Base-by-base conservation (phyloP, 108 stramenopile genomes). In the Nitzschia sp. region DNA sequence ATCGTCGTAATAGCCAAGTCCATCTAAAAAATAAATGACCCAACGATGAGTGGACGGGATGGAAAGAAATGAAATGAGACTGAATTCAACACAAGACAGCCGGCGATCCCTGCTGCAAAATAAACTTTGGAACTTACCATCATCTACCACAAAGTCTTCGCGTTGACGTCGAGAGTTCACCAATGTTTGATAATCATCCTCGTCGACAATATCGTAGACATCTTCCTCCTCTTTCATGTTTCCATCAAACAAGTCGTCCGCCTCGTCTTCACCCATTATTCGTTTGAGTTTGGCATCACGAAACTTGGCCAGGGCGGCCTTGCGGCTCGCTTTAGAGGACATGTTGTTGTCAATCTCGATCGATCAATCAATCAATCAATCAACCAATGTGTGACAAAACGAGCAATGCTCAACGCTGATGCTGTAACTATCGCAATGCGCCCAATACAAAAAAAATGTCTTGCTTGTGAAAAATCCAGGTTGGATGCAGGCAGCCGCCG, bases 91-190 rank as follows among this genome's bases (percentile, higher is more conserved):
- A 27, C 29, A 27, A 30, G 15, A n/a, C 26, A 47, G 17, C 3
- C 35, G 34, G 19, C 13, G 21, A 17, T 27, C 16, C 45, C 23
- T 47, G 63, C 22, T 15, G 11, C 34, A 31, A 26, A 30, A 26
- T 30, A 44, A 3, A 0, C 5, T 9, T 45, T 11, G 5, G 41
- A 2, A 77, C 86, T 50, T 57, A 88, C 84, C 89, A 73, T 99
- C 99, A 76, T 99, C 98, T 21, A 99, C 98, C 3, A 99, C 98
- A 75, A 99, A 99, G 68, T 98, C 97, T 79, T 96, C 97, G 34
- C 88, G 84, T 59, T 95, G 80, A n/a, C 94, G 83, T 16, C 96
- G 81, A 46, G 88, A 68, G 23, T 91, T 80, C 15, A 98, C 97
- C 31, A 89, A 68, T 5, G 84, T 59, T 19, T 80, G 60, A 64